Base-by-base conservation (phyloP, 73 alveolate species). In the Paramecium biaurelia region DNA sequence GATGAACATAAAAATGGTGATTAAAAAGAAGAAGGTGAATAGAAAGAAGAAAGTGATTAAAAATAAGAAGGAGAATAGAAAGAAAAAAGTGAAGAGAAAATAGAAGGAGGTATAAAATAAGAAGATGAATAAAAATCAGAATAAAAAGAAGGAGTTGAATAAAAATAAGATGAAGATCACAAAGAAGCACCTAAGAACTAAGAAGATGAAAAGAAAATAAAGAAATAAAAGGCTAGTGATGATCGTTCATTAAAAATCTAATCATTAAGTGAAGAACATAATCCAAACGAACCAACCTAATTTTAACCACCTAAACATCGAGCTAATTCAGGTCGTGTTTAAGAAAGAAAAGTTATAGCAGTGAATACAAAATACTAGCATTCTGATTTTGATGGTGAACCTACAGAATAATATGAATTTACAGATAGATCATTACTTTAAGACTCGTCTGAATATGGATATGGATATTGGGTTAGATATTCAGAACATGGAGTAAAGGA, bases 281-380 rank as follows among this genome's bases (percentile, higher is more conserved):
- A 72, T 72, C 86, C 86, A 72, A 72, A 72, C 14, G 86, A 72
- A 37, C 86, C 86, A 28, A 72, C 86, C 0, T 32, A 32, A 4
- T 72, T 72, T 38, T 72, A 72, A 72, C 86, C 86, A 7, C 86
- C 86, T n/a, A 72, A 72, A 72, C 86, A 72, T 72, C 5, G 86
- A 72, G 86, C 86, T 7, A 72, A 72, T 34, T 9, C 86, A 15
- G 86, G 58, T 28, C 38, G 58, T 28, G 59, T 38, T 28, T 21
- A 30, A 72, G 86, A 72, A 37, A 72, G 58, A 72, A 35, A 35
- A 14, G 86, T 72, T 12, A 67, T 72, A 11, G 56, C 56, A 43
- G 70, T 47, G 5, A 79, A 41, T 23, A 79, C 90, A 15, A 79
- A 79, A 79, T 79, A 79, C 28, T 23, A 23, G 5, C 5, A 38